phyloP scores from a whole-genome alignment of 2,329 filamentous ascomycete genomes.

The Westerdykella sp. region DNA sequence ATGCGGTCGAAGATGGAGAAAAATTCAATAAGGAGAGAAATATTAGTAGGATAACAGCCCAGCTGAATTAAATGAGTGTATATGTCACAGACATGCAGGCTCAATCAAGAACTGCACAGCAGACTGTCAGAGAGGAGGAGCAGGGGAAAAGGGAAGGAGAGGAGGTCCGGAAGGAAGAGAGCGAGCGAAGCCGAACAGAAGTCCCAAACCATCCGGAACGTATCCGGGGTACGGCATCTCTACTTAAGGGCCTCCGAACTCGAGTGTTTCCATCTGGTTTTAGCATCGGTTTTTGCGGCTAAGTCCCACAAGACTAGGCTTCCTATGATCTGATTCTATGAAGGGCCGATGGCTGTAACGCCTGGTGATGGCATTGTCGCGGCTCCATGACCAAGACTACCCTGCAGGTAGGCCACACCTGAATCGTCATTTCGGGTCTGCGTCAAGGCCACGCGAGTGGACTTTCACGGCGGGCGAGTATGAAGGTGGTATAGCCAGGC shows the following conservation, averaged over 20 bases:
- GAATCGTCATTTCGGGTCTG: slow-evolving; percentile 8
- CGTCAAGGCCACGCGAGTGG: slow-evolving; percentile 2
- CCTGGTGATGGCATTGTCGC: slow-evolving; percentile 20
- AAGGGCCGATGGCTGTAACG: slow-evolving; percentile 15
- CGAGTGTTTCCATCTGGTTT: not conserved
- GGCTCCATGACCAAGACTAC: slow-evolving; percentile 15
- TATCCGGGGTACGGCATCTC: not conserved
- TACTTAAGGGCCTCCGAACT: not conserved
- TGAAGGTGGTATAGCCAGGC: slow-evolving; percentile 33
- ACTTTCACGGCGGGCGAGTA: slow-evolving; percentile 19
- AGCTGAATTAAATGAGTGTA: slow-evolving; percentile 25
- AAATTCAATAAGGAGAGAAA: not conserved
- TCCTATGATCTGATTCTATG: slow-evolving; percentile 7
- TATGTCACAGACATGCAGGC: slow-evolving; percentile 30
- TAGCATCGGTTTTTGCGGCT: slow-evolving; percentile 16
- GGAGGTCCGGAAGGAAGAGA: slow-evolving; percentile 20
- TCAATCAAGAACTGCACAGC: slow-evolving; percentile 33
- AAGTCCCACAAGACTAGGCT: slow-evolving; percentile 19
- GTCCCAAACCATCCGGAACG: slow-evolving; percentile 29
- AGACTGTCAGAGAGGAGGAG: slow-evolving; percentile 20
- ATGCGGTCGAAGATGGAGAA: slow-evolving; percentile 2
- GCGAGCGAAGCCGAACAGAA: slow-evolving; percentile 22
- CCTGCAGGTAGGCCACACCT: not conserved
- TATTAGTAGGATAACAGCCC: slow-evolving; percentile 33
- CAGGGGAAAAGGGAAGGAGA: slow-evolving; percentile 7